phyloP scores from a whole-genome alignment of 2,329 filamentous ascomycete genomes.

The Ceratocystis harringtonii region DNA sequence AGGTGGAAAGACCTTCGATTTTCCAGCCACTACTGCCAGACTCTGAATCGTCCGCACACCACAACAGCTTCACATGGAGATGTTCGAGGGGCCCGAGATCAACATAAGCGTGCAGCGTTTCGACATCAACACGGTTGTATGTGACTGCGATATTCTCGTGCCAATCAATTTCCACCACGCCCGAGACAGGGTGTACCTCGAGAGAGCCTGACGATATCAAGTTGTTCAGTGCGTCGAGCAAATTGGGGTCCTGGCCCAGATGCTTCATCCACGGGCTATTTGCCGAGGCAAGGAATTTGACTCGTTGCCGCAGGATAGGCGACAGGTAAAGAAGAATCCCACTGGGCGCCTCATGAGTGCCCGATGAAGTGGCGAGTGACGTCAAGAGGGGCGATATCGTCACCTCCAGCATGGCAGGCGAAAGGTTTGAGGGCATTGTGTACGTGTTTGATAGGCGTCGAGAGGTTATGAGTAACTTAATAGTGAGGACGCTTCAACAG shows the following conservation, averaged over 20 bases:
- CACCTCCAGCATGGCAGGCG: slow-evolving; percentile 31
- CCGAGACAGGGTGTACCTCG: slow-evolving; percentile 68
- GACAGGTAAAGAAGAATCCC: slow-evolving; percentile 45
- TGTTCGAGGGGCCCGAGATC: slow-evolving; percentile 28
- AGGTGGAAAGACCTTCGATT: slow-evolving; percentile 39
- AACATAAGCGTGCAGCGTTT: slow-evolving; percentile 57
- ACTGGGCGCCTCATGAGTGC: slow-evolving; percentile 41
- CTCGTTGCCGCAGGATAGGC: slow-evolving; percentile 50
- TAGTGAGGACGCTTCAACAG: too few relatives aligned
- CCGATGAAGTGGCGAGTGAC: slow-evolving; percentile 42
- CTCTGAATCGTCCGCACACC: slow-evolving; percentile 50
- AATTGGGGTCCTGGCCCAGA: slow-evolving; percentile 53
- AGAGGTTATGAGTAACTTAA: too few relatives aligned
- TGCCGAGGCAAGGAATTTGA: slow-evolving; percentile 45
- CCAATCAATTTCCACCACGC: slow-evolving; percentile 62
- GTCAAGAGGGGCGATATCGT: slow-evolving; percentile 42
- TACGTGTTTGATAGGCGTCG: neutral
- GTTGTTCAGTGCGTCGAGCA: slow-evolving; percentile 53
- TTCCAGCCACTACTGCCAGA: slow-evolving; percentile 52
- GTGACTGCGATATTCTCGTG: slow-evolving; percentile 39
- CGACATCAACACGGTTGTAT: slow-evolving; percentile 56
- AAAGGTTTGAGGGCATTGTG: slow-evolving; percentile 17
- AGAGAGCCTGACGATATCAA: slow-evolving; percentile 44
- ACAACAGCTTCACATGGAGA: slow-evolving; percentile 46
- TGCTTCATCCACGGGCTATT: slow-evolving; percentile 23